Evolutionary conservation across 371 early-diverging fungal genomes (phyloP), one percentile per base, ranked within the genome.

Genomic region (Thermomucor indicae-seudaticae): DNA sequence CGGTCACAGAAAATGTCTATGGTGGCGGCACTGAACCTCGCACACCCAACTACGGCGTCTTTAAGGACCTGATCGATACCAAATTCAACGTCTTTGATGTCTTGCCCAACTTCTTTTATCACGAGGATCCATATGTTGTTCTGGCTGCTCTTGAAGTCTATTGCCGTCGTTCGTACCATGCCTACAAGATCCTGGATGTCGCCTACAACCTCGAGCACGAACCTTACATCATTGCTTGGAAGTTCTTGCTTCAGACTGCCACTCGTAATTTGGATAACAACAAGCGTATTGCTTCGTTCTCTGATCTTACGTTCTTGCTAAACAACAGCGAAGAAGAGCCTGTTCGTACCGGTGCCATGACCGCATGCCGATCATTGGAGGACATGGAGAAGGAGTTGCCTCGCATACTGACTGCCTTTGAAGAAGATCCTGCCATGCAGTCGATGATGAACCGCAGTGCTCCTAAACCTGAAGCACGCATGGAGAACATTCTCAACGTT

Each of bases 71-170:
- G 54, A 83, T 97, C 56, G 90, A 89, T 32, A 91, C 94, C 62
- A 92, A 93, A 66, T 92, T 93, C 80, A 87, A 93, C 34, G 93
- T 98, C 47, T 84, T 95, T 61, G 98, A 98, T 61, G 93, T 97
- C 24, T 74, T 98, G 57, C 93, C 92, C 58, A 76, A 80, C 59
- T 96, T 98, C 82, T 93, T 98, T 70, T 93, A 90, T 65, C 86
- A 95, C 60, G 69, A 65, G 24, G 85, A 91, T 53, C 73, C 75
- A 29, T 84, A 86, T 54, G 78, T 96, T 52, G 82, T 89, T 10
- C 72, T 93, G 58, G 90, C 92, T 11, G 95, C 98, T 17, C 74
- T 96, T 20, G 94, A 96, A 80, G 92, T 93, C 17, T 98, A 98
- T 75, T 89, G 92, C 49, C 88, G 95, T 51, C 94, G 92, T 51